Conservation (phyloP, 2,329 filamentous ascomycete genomes). For the Claviceps fusiformis region DNA sequence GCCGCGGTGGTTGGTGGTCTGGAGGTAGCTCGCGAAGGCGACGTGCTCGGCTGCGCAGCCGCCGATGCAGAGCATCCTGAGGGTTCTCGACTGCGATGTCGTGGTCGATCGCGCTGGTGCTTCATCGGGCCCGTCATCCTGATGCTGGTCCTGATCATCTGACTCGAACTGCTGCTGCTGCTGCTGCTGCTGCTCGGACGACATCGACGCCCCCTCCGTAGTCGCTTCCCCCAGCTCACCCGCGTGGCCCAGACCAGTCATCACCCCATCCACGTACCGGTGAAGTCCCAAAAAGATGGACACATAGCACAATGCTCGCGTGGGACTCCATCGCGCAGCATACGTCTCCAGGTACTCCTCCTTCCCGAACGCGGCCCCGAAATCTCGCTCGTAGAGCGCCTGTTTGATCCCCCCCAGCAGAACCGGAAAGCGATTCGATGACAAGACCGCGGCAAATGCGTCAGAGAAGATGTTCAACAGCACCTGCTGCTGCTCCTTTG, state of each 20-base stretch:
- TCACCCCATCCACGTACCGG: conserved; percentile 17
- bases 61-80: conserved; percentile 36
- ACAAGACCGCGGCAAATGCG: conserved; percentile 42
- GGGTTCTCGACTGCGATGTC: conserved; percentile 3
- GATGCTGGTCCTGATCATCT: background rate
- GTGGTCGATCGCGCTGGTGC: too few species aligned
- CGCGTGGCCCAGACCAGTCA: conserved; percentile 5
- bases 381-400: conserved; percentile 77
- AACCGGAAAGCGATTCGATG: conserved; percentile 31
- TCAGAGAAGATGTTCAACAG: conserved; percentile 61
- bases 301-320: conserved; percentile 71
- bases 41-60: conserved; percentile 50
- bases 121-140: background rate
- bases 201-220: background rate
- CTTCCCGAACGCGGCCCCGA: conserved; percentile 61
- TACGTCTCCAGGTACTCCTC: conserved; percentile 67
- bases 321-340: conserved; percentile 81
- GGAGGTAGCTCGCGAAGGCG: conserved; percentile 34
- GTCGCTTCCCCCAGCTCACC: background rate
- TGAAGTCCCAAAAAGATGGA: conserved; percentile 31
- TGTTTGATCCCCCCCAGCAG: conserved; percentile 72
- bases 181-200: background rate
- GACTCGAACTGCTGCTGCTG: background rate
- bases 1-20: conserved; percentile 13
- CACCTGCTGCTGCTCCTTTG: conserved; percentile 41